phyloP scores from a whole-genome alignment of 2,329 filamentous ascomycete genomes.

The Pyrenochaeta sp. region DNA sequence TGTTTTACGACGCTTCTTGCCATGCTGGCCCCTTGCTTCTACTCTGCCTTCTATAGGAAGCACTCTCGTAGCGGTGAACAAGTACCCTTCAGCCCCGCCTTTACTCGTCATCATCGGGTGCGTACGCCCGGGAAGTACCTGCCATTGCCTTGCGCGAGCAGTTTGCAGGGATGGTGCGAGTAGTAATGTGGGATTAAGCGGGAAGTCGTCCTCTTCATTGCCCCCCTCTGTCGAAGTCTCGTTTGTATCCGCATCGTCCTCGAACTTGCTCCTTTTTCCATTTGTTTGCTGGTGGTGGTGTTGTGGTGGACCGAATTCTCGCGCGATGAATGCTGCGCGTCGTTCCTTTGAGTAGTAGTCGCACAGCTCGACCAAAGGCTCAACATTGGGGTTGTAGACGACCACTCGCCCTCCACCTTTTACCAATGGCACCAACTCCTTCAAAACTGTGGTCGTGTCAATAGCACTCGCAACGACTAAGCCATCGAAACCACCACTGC shows the following conservation, averaged over 20 bases:
- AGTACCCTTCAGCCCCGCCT: slow-evolving; percentile 88
- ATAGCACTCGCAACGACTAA: slow-evolving; percentile 84
- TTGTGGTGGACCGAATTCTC: slow-evolving; percentile 29
- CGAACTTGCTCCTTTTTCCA: slow-evolving; percentile 27
- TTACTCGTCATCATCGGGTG: slow-evolving; percentile 92
- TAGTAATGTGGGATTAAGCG: slow-evolving; percentile 84
- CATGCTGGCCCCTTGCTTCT: slow-evolving; percentile 79
- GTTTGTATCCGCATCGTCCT: slow-evolving; percentile 23
- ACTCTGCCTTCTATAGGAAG: slow-evolving; percentile 81
- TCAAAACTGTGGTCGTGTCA: slow-evolving; percentile 79
- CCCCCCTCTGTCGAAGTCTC: slow-evolving; percentile 22
- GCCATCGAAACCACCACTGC: slow-evolving; percentile 80
- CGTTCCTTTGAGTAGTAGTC: slow-evolving; percentile 86
- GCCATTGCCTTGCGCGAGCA: slow-evolving; percentile 80
- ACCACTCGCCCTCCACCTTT: slow-evolving; percentile 84
- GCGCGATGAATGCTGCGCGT: slow-evolving; percentile 70
- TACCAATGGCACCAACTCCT: slow-evolving; percentile 79
- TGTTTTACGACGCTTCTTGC: slow-evolving; percentile 70
- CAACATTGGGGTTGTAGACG: slow-evolving; percentile 82
- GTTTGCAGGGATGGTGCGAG: slow-evolving; percentile 84
- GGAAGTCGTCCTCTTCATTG: slow-evolving; percentile 70
- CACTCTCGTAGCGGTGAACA: slow-evolving; percentile 85
- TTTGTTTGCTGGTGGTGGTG: slow-evolving; percentile 22
- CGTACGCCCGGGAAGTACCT: slow-evolving; percentile 89
- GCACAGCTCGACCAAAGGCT: slow-evolving; percentile 78